Percentiles rank a stretch among this genome's conserved stretches.
Evolutionary conservation across 1,284 basidiomycete species (phyloP).

Genomic region (Volvariella surrecta): DNA sequence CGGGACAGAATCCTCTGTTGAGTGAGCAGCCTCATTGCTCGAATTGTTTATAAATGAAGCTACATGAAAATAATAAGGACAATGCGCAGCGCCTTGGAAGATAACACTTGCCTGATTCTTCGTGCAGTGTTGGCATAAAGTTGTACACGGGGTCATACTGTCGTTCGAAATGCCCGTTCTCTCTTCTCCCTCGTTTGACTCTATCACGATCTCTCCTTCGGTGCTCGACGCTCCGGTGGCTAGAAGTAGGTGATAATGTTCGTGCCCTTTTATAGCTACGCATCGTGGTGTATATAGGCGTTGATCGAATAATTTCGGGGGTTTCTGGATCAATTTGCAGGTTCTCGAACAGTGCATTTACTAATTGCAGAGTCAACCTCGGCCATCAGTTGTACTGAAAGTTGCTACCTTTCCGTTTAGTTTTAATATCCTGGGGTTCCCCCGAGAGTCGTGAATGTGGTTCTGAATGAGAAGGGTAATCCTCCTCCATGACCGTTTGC

Average conservation of each 20-base stretch:
- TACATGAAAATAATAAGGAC: not conserved
- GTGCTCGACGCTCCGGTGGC: conserved; percentile 28
- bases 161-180: conserved; percentile 26
- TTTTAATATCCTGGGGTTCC: conserved; percentile 15
- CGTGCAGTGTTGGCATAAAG: conserved; percentile 32
- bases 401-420: conserved; percentile 41
- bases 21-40: no score
- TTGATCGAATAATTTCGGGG: conserved; percentile 21
- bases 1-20: no score
- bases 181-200: conserved; percentile 29
- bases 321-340: conserved; percentile 14
- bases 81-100: not conserved
- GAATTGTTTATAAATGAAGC: no score
- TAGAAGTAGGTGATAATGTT: conserved; percentile 32
- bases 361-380: conserved; percentile 15
- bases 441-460: not conserved
- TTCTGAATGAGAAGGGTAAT: not conserved
- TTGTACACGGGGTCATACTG: conserved; percentile 26
- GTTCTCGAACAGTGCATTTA: conserved; percentile 22
- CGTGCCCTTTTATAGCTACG: conserved; percentile 38
- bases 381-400: not conserved
- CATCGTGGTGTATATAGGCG: conserved; percentile 21
- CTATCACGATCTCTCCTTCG: conserved; percentile 29
- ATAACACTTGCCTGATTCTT: conserved; percentile 19
- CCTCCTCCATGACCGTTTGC: no score